Percentiles rank a stretch among this genome's conserved stretches.
Evolutionary conservation across 163 green algal genomes (phyloP).

Genomic region (Smithsoniella earleae): DNA sequence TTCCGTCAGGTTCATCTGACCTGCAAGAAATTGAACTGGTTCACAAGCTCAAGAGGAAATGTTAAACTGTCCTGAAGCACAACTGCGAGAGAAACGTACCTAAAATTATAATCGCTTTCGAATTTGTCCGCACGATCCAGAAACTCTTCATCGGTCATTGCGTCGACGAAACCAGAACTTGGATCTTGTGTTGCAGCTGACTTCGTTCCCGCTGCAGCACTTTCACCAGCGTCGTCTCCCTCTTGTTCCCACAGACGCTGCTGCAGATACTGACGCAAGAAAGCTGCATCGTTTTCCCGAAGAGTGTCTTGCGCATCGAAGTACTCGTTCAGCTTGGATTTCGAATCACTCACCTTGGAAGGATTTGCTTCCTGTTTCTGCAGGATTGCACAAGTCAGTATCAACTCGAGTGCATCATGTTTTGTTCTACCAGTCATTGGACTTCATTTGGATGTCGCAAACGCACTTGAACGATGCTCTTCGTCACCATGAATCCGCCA

Average conservation of each 20-base stretch:
- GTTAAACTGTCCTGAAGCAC: slow-evolving; percentile 10
- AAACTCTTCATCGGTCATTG: slow-evolving; percentile 54
- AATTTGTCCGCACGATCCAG: slow-evolving; percentile 70
- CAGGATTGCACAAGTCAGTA: not conserved
- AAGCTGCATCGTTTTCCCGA: not conserved
- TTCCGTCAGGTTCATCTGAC: slow-evolving; percentile 69
- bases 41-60: not conserved
- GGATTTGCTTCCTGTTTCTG: not conserved
- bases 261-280: slow-evolving; percentile 7
- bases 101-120: slow-evolving; percentile 87
- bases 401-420: not conserved
- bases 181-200: not conserved
- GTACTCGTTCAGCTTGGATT: not conserved
- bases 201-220: not conserved
- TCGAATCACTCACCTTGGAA: not conserved
- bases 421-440: not conserved
- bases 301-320: not conserved
- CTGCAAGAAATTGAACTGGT: slow-evolving; percentile 34
- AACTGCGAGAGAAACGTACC: slow-evolving; percentile 43
- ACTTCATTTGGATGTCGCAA: no score
- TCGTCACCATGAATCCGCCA: not conserved
- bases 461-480: not conserved
- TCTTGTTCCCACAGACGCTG: slow-evolving; percentile 6
- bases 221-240: not conserved
- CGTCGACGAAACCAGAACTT: not conserved